A percentile compares a stretch with the other conserved stretches of the same genome.
phyloP scores from a whole-genome alignment of 495 filamentous ascomycete species.

The Hyaloscypha finlandica region DNA sequence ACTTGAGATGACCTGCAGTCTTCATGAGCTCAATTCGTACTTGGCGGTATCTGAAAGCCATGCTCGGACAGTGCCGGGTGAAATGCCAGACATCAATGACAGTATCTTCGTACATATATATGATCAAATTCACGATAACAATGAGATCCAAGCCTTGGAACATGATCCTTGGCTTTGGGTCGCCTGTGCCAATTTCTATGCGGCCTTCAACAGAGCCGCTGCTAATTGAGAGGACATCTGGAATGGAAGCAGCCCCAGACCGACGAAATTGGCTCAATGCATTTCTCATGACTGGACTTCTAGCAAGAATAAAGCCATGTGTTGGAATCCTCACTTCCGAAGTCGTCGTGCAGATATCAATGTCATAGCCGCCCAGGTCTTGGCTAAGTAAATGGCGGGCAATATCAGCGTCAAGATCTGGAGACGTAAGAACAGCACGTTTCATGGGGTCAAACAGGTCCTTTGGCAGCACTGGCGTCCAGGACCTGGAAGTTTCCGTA shows the following conservation, averaged over 20 bases:
- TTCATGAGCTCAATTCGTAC: constrained; percentile 83
- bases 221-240: constrained; percentile 19
- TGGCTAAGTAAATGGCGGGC: constrained; percentile 33
- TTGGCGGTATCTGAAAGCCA: constrained; percentile 71
- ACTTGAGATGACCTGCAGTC: constrained; percentile 64
- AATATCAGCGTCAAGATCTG: constrained; percentile 30
- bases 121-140: constrained; percentile 67
- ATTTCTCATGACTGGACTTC: constrained; percentile 68
- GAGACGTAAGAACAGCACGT: constrained; percentile 30
- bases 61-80: constrained; percentile 59
- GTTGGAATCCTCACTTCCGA: constrained; percentile 72
- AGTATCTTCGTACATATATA: constrained; percentile 80
- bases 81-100: constrained; percentile 85
- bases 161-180: constrained; percentile 15
- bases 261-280: constrained; percentile 56
- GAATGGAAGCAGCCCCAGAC: constrained; percentile 31
- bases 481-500: constrained; percentile 18
- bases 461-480: constrained; percentile 23
- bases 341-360: constrained; percentile 42
- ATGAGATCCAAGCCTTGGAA: constrained; percentile 58
- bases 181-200: constrained; percentile 10
- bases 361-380: constrained; percentile 46
- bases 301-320: constrained; percentile 77
- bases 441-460: constrained; percentile 26
- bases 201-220: neutral